phyloP scores from a whole-genome alignment of 495 filamentous ascomycete species.

The Penicillium crystallinum region DNA sequence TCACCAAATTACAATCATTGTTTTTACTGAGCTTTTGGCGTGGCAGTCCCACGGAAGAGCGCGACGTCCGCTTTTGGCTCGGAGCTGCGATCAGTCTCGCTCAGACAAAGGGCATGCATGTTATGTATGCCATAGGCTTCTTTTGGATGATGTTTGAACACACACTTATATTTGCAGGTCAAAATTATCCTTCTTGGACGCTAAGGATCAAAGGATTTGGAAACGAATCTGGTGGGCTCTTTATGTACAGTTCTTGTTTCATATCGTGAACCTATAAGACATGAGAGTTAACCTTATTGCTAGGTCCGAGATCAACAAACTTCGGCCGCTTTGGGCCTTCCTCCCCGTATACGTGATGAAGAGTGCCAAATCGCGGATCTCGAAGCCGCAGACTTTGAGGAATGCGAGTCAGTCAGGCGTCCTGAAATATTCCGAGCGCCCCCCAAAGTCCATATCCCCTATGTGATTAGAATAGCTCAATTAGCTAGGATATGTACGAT shows the following conservation, averaged over 20 bases:
- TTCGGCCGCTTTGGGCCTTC: constrained; percentile 34
- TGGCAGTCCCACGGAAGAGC: constrained; percentile 34
- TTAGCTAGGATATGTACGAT: constrained; percentile 35
- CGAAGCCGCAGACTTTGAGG: constrained; percentile 31
- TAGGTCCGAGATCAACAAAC: constrained; percentile 41
- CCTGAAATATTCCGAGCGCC: constrained; percentile 28
- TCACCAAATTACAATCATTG: constrained; percentile 34
- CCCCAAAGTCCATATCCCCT: constrained; percentile 26
- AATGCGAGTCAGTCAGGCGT: constrained; percentile 22
- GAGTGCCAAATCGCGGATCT: constrained; percentile 43
- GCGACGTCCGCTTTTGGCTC: constrained; percentile 42
- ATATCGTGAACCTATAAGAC: no score
- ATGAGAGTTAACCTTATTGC: not conserved
- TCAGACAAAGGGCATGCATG: constrained; percentile 44
- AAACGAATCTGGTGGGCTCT: constrained; percentile 48
- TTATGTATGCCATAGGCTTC: constrained; percentile 27
- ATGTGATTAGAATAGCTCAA: constrained; percentile 41
- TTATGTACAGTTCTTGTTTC: constrained; percentile 26
- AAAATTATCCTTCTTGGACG: constrained; percentile 30
- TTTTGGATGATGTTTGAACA: not conserved
- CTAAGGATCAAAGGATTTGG: constrained; percentile 31
- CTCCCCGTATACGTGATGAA: constrained; percentile 41
- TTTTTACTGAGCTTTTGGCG: constrained; percentile 45
- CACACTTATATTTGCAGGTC: constrained; percentile 24
- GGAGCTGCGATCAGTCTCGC: constrained; percentile 36